Evolutionary conservation across 2,329 filamentous ascomycete species (phyloP), one percentile per base, ranked within the genome.

Genomic region (Pyricularia grisea): DNA sequence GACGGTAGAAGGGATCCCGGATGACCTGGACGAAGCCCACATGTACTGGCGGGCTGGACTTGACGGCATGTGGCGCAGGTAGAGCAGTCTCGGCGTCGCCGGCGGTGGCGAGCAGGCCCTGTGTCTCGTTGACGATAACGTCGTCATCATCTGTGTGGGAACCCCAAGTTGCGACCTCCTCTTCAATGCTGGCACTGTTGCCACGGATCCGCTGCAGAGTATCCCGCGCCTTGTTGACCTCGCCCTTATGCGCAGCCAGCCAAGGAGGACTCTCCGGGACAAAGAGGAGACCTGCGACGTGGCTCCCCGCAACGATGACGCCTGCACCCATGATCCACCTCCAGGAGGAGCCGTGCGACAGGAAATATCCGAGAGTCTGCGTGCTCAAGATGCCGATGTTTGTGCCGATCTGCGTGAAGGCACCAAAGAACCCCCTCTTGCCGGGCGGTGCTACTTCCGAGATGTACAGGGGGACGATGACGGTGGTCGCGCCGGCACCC

Each of bases 391-490:
- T 97, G 69, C 95, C 95, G 28, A 94, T 82, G 75, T 98, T 98
- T 82, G 94, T 94, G 79, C 93, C 94, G 75, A 98, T 89, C 77
- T 99, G 94, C 0, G 95, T 98, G 79, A 96, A 90, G 69, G 87
- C 84, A 14, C 88, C 88, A 75, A 97, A 98, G 71, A 97, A 88
- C 5, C 93, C 94, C 68, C 89, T 87, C 72, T 90, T 86, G 20
- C 83, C 81, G 0, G 88, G 88, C 4, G 94, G 95, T 0, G 94
- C 90, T 30, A 97, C 87, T 79, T 99, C 95, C 65, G 93, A 94
- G 73, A 99, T 93, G 81, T 97, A 99, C 25, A 99, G 87, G 0
- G 95, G 95, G 2, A 96, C 93, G 50, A 97, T 92, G 25, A 99
- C 95, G 2, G 95, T 94, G 1, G 93, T 88, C 2, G 93, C 92